Base-by-base conservation (phyloP, 2,329 filamentous ascomycete genomes). In the Orbilia oligospora region DNA sequence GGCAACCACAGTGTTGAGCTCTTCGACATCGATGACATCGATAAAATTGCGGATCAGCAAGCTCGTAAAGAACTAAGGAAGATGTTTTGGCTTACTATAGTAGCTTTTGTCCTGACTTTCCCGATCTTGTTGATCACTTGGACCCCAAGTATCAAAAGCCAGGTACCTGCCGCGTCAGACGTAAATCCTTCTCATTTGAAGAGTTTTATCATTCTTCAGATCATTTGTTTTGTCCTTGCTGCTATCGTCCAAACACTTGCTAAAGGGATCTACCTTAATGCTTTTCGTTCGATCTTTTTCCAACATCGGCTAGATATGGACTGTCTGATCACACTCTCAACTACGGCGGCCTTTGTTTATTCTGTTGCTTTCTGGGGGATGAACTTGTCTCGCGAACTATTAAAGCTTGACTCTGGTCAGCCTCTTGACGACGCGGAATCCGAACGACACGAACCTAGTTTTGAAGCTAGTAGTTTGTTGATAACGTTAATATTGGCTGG, bases 61-160 rank as follows among this genome's bases (percentile, higher is more conserved):
- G 63, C 53, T 14, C 49, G 33, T 14, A 14, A 16, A 3, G 75
- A 69, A 14, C 48, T 78, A 5, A 36, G 46, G n/a, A 48, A 44
- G 20, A 33, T 72, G 20, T 6, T 71, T 1, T 68, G 44, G 44
- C 48, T 86, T 82, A 90, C 89, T 0, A 55, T 89, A 0, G 76
- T 89, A 0, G 89, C 90, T 2, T 84, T 84, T 1, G 20, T 86
- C 0, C 82, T 91, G 8, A 91, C 90, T 0, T 85, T 91, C 5
- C 90, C 90, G 0, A 89, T 91, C 0, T 84, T 93, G 0, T 86
- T 93, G 1, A 82, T 94, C 80, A 88, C 91, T 4, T 94, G 91
- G 91, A 89, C 89, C 9, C 75, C 75, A 20, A 78, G 68, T 38
- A 78, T 78, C 18, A 63, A 69, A 53, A 78, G 53, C 3, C 63